These are phyloP conservation scores for Candida boidinii DNA, from an alignment of 805 yeast genomes.

Conservation along the genomic window DNA sequence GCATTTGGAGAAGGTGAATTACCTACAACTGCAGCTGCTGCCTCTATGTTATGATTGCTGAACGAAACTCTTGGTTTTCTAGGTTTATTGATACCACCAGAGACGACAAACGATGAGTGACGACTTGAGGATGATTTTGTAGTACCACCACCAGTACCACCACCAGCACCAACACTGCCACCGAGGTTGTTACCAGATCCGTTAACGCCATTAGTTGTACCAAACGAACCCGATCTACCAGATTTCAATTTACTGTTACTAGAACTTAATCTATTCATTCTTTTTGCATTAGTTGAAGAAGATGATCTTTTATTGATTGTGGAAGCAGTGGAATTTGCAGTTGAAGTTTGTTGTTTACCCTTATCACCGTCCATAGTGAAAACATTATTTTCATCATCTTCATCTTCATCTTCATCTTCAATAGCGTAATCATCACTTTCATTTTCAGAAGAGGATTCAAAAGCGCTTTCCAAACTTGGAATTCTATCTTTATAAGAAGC, in stretches of 20 bases:
- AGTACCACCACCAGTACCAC: background rate
- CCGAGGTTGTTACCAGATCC: too few relatives aligned
- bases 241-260: background rate
- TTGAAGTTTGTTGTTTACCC: slow-evolving; percentile 2
- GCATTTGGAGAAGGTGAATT: too few relatives aligned
- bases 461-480: slow-evolving; percentile 26
- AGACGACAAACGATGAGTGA: background rate
- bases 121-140: slow-evolving; percentile 20
- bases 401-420: slow-evolving; percentile 30
- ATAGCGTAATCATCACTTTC: slow-evolving; percentile 31
- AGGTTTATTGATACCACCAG: slow-evolving; percentile 25
- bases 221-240: too few relatives aligned
- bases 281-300: background rate
- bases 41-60: slow-evolving; percentile 21
- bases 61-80: slow-evolving; percentile 25
- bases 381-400: slow-evolving; percentile 28
- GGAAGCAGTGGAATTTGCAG: slow-evolving; percentile 4
- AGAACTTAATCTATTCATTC: background rate
- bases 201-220: background rate
- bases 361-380: slow-evolving; percentile 18
- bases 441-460: slow-evolving; percentile 30
- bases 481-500: slow-evolving; percentile 21
- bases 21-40: too few relatives aligned
- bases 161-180: too few relatives aligned
- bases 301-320: background rate